Evolutionary conservation across 768 basidiomycete genomes (phyloP).

Genomic region (Tephrocybe sp.): DNA sequence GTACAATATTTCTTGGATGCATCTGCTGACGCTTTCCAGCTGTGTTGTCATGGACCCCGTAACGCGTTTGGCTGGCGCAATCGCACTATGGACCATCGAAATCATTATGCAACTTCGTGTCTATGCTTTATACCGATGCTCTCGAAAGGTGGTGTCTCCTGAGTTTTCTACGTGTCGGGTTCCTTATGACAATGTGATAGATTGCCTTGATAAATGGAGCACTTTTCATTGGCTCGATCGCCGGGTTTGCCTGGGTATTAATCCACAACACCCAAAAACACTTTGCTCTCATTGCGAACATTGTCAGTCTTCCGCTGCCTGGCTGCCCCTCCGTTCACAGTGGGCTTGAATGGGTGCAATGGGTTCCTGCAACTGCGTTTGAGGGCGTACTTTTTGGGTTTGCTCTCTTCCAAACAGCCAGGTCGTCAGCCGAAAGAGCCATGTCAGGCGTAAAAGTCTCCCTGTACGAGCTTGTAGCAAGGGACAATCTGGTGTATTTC

Average conservation of each 20-base stretch:
- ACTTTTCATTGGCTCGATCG: conserved; percentile 38
- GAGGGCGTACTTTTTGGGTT: conserved; percentile 40
- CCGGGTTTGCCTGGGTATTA: conserved; percentile 37
- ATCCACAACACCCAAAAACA: conserved; percentile 32
- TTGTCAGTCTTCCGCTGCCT: conserved; percentile 33
- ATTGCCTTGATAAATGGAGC: conserved; percentile 35
- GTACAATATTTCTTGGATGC: neutral
- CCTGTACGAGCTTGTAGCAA: conserved; percentile 31
- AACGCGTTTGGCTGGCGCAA: conserved; percentile 38
- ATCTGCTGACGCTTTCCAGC: conserved; percentile 19
- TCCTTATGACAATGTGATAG: no score
- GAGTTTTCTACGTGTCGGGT: no score
- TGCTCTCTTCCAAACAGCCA: conserved; percentile 32
- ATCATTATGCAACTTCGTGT: conserved; percentile 46
- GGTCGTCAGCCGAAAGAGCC: conserved; percentile 21
- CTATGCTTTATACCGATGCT: conserved; percentile 39
- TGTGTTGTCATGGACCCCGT: conserved; percentile 42
- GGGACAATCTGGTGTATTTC: conserved; percentile 39
- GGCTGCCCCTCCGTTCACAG: conserved; percentile 9
- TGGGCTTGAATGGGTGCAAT: conserved; percentile 11
- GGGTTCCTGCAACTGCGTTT: conserved; percentile 21
- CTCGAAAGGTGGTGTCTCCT: no score
- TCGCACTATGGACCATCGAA: conserved; percentile 45
- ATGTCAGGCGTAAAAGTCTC: conserved; percentile 23
- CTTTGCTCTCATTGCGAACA: conserved; percentile 30